Base-by-base conservation (phyloP, 805 yeast species). In the Suhomyces sp. region DNA sequence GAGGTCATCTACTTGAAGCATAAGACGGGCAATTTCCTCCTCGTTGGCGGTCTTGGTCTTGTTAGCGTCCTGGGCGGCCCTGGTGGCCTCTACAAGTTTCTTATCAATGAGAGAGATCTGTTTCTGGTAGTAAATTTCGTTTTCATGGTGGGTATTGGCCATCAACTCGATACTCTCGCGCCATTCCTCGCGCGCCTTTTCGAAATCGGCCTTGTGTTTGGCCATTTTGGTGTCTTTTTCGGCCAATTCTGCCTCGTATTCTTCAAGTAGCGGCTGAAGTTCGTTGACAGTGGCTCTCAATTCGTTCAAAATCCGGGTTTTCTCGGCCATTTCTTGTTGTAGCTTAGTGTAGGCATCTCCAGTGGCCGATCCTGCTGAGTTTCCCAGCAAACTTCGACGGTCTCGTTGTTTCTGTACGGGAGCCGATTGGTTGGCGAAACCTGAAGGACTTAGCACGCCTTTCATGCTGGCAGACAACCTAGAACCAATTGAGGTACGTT, bases 131-230 rank as follows among this genome's bases (percentile, higher is more conserved):
- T 80, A 66, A 19, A 64, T 62, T 54, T 81, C 86, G 53, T 79
- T 82, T 54, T 84, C 87, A 48, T 75, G 78, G 36, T 83, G 83
- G 42, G 83, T 82, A 31, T 69, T 64, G 44, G 82, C 81, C 64
- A 85, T 73, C 44, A 81, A 68, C 54, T 81, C 85, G 47, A 85
- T 74, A 15, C 82, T 83, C 48, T 79, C 82, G 46, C 86, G 65
- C 69, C 87, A 72, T 61, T 85, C 88, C 46, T 77, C 79, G 27
- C 87, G 71, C 45, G 85, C 87, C 13, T 65, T 60, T 48, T 83
- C 87, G 44, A 79, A 77, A 26, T 72, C 78, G 17, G 60, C 61
- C 60, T 78, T 80, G 53, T 77, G 83, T 50, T 73, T 76, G n/a
- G 62, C 59, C 49, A 83, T 63, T 55, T 76, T 77, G 22, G 68